Evolutionary conservation across 805 yeast genomes (phyloP).

Genomic region (Tetrapisispora arboricola): DNA sequence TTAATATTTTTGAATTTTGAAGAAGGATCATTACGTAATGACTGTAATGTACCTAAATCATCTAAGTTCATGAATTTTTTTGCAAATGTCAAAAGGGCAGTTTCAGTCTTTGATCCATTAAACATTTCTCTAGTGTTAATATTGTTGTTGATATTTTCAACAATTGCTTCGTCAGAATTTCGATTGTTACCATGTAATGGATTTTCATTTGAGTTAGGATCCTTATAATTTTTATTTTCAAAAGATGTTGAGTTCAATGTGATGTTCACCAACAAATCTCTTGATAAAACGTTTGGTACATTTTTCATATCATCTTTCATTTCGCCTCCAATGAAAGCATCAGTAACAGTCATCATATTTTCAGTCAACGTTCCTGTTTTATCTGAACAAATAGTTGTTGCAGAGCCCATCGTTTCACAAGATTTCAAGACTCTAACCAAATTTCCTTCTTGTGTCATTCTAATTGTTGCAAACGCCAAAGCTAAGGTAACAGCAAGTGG

Average conservation of each 20-base stretch:
- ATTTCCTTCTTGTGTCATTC: conserved; percentile 95
- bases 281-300: conserved; percentile 10
- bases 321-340: conserved; percentile 54
- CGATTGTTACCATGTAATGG: conserved; percentile 1
- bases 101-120: conserved; percentile 90
- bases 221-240: conserved; percentile 40
- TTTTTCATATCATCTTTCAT: conserved; percentile 24
- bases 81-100: conserved; percentile 70
- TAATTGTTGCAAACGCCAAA: conserved; percentile 92
- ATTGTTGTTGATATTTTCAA: background rate
- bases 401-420: conserved; percentile 99
- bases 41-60: conserved; percentile 32
- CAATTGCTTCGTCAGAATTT: background rate
- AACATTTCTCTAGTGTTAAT: conserved; percentile 42
- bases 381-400: conserved; percentile 93
- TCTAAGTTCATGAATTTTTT: conserved; percentile 42
- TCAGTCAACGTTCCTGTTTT: conserved; percentile 96
- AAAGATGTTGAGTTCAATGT: conserved; percentile 83
- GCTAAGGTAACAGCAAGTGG: conserved; percentile 97
- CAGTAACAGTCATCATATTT: conserved; percentile 84
- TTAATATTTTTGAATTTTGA: conserved; percentile 22
- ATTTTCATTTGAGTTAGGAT: background rate
- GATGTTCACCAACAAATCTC: conserved; percentile 44
- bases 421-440: conserved; percentile 87
- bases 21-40: conserved; percentile 31